Evolutionary conservation across 2,329 filamentous ascomycete genomes (phyloP), one percentile per base, ranked within the genome.

Genomic region (Alternaria angustiovoidea): DNA sequence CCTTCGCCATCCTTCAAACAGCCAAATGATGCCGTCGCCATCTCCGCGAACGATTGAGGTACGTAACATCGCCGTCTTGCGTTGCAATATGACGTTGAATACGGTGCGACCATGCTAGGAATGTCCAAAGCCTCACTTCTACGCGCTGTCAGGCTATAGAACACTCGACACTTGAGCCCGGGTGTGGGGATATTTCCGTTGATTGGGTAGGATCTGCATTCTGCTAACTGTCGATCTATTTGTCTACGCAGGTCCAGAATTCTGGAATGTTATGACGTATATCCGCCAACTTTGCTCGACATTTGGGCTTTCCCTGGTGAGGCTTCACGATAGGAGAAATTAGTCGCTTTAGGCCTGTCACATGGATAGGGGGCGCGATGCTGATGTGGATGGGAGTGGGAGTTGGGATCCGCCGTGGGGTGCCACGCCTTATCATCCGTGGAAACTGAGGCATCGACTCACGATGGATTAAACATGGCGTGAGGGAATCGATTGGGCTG

Each of bases 181-280:
- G 30, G 26, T 47, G 36, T 28, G 41, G 46, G 30, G 44, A 51
- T 32, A 49, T 51, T 34, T 46, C 26, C 43, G 24, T 24, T 38
- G 44, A 53, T 30, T 46, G 49, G 43, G 41, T 54, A 51, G 24
- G 58, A 61, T 65, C 54, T 49, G 42, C 62, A 48, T 20, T 39
- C 46, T 52, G 41, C 61, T 63, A 65, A 57, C 39, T 57, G 67
- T 65, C 65, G 66, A 71, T 71, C 69, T 59, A 42, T 51, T 34
- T 57, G 55, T 54, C 57, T 56, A 54, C 53, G 47, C 47, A 61
- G 54, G 59, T 65, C 65, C 57, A 71, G 66, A 70, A 46, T 44
- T 54, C 36, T 11, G 11, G 6, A 24, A 28, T 26, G 41, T 46
- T 53, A 67, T 71, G 66, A 71, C 67, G 61, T 65, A 55, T 51